These are phyloP conservation scores for Pseudoscleropodium purum DNA, from an alignment of 225 moss, liverwort and hornwort species.

Conservation along the genomic window DNA sequence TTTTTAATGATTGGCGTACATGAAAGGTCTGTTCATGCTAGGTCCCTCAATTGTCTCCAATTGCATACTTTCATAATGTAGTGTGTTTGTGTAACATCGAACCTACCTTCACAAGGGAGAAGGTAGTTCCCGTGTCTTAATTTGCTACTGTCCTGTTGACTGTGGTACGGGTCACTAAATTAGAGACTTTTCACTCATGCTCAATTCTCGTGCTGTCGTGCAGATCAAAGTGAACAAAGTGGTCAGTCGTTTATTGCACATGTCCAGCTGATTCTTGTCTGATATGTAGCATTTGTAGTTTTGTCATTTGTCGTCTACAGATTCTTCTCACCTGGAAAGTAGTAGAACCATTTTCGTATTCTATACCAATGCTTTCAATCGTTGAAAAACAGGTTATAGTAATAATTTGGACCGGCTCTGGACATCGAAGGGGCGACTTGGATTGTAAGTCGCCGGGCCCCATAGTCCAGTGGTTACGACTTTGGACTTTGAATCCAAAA, in stretches of 20 bases:
- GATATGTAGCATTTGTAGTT: not conserved
- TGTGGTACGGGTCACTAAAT: no score
- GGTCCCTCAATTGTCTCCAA: not conserved
- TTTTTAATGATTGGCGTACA: not conserved
- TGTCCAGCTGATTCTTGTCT: not conserved
- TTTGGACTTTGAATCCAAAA: conserved; percentile 94
- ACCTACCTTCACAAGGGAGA: not conserved
- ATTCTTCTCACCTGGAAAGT: not conserved
- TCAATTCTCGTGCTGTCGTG: not conserved
- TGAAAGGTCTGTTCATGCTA: not conserved
- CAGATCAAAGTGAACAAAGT: not conserved
- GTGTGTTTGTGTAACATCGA: not conserved
- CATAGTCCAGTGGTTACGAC: conserved; percentile 77
- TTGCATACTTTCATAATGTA: not conserved
- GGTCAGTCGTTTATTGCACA: no score
- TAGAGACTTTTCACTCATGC: no score
- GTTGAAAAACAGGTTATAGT: fast-evolving
- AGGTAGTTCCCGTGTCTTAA: no score
- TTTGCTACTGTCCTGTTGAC: not conserved
- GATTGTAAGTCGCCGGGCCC: not conserved
- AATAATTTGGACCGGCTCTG: fast-evolving
- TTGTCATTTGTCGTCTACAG: not conserved
- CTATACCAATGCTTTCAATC: no score
- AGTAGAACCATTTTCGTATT: not conserved
- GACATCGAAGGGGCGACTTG: fast-evolving